Evolutionary conservation across 2,329 filamentous ascomycete species (phyloP).

Genomic region (Lecanicillium sp.): DNA sequence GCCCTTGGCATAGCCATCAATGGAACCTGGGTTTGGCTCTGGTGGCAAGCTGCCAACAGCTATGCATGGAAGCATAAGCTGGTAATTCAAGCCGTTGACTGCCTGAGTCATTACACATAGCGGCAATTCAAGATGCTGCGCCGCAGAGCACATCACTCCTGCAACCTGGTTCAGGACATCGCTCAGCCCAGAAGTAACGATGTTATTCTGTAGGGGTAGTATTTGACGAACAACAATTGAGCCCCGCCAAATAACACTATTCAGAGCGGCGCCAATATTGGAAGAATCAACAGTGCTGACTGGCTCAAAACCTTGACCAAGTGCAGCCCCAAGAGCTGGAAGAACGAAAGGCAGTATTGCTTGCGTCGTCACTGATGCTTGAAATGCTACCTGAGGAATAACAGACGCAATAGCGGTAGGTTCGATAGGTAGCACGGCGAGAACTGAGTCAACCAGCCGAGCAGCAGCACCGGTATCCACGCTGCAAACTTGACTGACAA

Average conservation of each 20-base stretch:
- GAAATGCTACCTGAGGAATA: slow-evolving; percentile 11
- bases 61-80: slow-evolving; percentile 13
- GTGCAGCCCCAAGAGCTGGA: slow-evolving; percentile 13
- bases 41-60: background rate
- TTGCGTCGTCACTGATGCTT: slow-evolving; percentile 9
- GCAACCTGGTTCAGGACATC: slow-evolving; percentile 15
- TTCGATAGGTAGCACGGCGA: slow-evolving; percentile 13
- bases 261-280: slow-evolving; percentile 9
- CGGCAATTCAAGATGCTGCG: slow-evolving; percentile 10
- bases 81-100: slow-evolving; percentile 6
- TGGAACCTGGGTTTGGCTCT: too few species aligned
- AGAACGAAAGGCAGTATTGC: slow-evolving; percentile 15
- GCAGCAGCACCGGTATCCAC: slow-evolving; percentile 13
- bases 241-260: slow-evolving; percentile 12
- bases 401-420: slow-evolving; percentile 10
- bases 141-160: slow-evolving; percentile 12
- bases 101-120: slow-evolving; percentile 13
- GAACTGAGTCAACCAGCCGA: slow-evolving; percentile 14
- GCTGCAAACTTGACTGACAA: slow-evolving; percentile 12
- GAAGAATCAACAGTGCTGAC: background rate
- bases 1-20: too few species aligned
- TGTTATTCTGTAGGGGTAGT: slow-evolving; percentile 4
- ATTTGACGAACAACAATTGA: slow-evolving; percentile 15
- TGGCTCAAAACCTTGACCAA: slow-evolving; percentile 10
- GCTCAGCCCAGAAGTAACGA: slow-evolving; percentile 9